Conservation (phyloP, 495 filamentous ascomycete species). For the Hypoxylon rickii region DNA sequence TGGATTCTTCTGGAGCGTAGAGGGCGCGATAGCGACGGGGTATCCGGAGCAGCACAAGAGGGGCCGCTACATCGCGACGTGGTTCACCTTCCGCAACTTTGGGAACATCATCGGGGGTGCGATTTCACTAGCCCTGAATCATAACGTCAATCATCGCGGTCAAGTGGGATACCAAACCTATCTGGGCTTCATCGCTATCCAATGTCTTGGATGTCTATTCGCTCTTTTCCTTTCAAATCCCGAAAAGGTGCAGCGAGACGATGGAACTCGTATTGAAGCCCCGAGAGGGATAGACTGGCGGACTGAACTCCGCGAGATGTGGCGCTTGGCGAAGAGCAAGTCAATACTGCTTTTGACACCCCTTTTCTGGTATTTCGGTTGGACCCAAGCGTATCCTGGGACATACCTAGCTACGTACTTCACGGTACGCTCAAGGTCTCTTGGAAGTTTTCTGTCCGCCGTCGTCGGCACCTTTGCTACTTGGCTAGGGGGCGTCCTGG, state of each 20-base stretch:
- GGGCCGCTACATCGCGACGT: slow-evolving; percentile 54
- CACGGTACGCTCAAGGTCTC: slow-evolving; percentile 50
- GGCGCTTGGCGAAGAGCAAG: slow-evolving; percentile 43
- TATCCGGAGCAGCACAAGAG: slow-evolving; percentile 54
- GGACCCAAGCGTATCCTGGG: slow-evolving; percentile 51
- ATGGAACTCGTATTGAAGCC: slow-evolving; percentile 48
- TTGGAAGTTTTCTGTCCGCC: slow-evolving; percentile 49
- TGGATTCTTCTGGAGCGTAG: slow-evolving; percentile 53
- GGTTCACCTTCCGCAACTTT: slow-evolving; percentile 54
- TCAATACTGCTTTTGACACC: slow-evolving; percentile 51
- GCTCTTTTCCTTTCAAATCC: slow-evolving; percentile 50
- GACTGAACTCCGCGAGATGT: slow-evolving; percentile 46
- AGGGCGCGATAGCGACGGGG: slow-evolving; percentile 55
- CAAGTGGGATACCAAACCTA: slow-evolving; percentile 55
- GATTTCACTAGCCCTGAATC: slow-evolving; percentile 53
- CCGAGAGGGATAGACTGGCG: slow-evolving; percentile 43
- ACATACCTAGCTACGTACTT: slow-evolving; percentile 58
- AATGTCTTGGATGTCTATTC: slow-evolving; percentile 51
- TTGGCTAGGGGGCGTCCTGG: slow-evolving; percentile 31
- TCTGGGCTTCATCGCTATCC: slow-evolving; percentile 52
- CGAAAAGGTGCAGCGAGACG: slow-evolving; percentile 49
- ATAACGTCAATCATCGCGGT: slow-evolving; percentile 43
- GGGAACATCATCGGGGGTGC: slow-evolving; percentile 55
- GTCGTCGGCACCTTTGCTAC: slow-evolving; percentile 46
- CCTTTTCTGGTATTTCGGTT: slow-evolving; percentile 49